Base-by-base conservation (phyloP, 805 yeast genomes). In the Candida awuae region DNA sequence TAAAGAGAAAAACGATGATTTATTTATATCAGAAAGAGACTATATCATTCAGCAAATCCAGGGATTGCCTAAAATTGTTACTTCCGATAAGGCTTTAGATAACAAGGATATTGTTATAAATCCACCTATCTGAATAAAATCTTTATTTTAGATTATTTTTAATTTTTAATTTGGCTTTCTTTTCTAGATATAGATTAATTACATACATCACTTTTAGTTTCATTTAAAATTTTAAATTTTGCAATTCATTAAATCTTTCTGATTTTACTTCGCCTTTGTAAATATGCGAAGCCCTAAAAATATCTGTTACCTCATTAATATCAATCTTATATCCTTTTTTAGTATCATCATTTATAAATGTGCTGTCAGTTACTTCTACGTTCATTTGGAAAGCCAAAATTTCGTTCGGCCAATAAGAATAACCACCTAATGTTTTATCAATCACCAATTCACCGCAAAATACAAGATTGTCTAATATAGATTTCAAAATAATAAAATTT, bases 41-140 rank as follows among this genome's bases (percentile, higher is more conserved):
- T 92, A 81, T 58, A 78, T 92, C 23, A 67, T 85, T 33, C 75
- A 73, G 42, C 84, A 84, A 47, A 83, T 90, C 37, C 77, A 76
- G 45, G 71, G 73, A 37, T 61, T 84, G 42, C 94, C 92, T 6
- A 80, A 77, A 53, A 67, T 80, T n/a, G 44, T 55, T 1, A 31
- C 49, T 6, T 30, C 49, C 4, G 41, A 42, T 9, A 42, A 39
- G 19, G 16, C 10, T 2, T 23, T 16, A 10, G 48, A 44, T 18
- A 37, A 17, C 13, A 34, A 41, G 9, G 40, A 36, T 10, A 13
- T 25, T 9, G 5, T n/a, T 6, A 8, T 17, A n/a, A 19, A 17
- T 8, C 10, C n/a, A 8, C 21, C 12, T 13, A 26, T 26, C 14
- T 26, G n/a, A n/a, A 25, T 25, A 9, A 25, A 29, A 25, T 8